Evolutionary conservation across 2,329 filamentous ascomycete genomes (phyloP).

Genomic region (Pseudogymnoascus sp.): DNA sequence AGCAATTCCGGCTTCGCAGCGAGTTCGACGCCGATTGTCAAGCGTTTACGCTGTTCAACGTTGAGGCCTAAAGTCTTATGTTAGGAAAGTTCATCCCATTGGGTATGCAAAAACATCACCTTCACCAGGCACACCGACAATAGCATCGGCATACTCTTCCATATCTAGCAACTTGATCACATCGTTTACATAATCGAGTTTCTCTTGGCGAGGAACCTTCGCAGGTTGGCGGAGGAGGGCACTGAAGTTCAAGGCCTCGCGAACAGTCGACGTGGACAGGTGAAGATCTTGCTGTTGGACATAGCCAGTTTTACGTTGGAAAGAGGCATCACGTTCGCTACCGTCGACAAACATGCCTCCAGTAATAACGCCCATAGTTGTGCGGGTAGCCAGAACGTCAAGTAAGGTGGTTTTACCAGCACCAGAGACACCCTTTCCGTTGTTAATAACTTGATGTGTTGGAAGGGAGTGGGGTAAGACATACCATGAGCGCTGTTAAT

Average conservation of each 20-base stretch:
- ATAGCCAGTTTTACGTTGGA: conserved; percentile 71
- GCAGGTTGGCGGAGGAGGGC: conserved; percentile 82
- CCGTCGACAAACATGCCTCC: conserved; percentile 71
- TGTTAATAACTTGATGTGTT: background rate
- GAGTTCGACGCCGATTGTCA: conserved; percentile 57
- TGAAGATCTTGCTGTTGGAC: conserved; percentile 91
- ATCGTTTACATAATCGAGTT: conserved; percentile 79
- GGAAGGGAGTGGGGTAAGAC: background rate
- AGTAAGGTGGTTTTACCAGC: conserved; percentile 85
- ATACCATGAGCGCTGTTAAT: conserved; percentile 57
- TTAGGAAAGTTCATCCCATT: background rate
- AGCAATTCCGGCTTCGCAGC: conserved; percentile 52
- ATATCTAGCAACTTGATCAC: conserved; percentile 59
- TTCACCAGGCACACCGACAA: conserved; percentile 57
- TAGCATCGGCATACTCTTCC: conserved; percentile 59
- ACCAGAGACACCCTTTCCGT: conserved; percentile 38
- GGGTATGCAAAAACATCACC: conserved; percentile 29
- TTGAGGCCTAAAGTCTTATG: conserved; percentile 36
- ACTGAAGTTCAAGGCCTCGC: conserved; percentile 81
- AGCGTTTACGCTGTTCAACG: conserved; percentile 55
- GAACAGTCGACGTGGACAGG: conserved; percentile 73
- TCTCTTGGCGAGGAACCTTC: conserved; percentile 64
- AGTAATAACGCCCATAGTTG: conserved; percentile 80
- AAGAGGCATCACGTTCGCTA: conserved; percentile 66
- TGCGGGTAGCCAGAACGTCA: conserved; percentile 76